Base-by-base conservation (phyloP, 2,329 filamentous ascomycete species). In the Fonsecaea erecta region DNA sequence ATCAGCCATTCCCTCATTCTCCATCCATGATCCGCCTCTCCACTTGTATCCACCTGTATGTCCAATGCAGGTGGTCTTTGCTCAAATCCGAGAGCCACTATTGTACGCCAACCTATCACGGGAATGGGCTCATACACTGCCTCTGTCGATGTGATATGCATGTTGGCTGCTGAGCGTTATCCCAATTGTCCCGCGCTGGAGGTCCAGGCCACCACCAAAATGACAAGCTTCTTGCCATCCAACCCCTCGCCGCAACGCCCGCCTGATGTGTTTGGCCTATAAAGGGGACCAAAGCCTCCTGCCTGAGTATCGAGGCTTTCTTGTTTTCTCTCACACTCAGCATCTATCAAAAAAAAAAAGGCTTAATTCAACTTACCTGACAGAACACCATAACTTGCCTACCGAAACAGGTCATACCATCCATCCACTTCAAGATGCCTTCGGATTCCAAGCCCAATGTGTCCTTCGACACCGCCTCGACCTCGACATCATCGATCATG, bases 401-500 rank as follows among this genome's bases (percentile, higher is more conserved):
- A 46, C 55, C 21, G 4, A 16, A 57, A 58, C 24, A 48, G 18
- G 5, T 12, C 34, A 16, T 34, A 8, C 34, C 4, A 34, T 8
- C 55, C 18, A n/a, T 12, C 6, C n/a, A n/a, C 14, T 2, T 14
- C 40, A 58, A 51, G 26, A 66, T 66, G 64, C 14, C 59, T 48
- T 60, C 64, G 30, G 46, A 66, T 28, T 40, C 46, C 14, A 66
- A 66, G 26, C 24, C 46, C 30, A 52, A 63, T 11, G 35, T n/a
- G 35, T 62, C 64, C 1, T 66, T 63, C 21, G 64, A 66, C 60
- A 35, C 60, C 11, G 48, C 55, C 37, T 66, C 64, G 30, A 63
- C 63, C 40, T 66, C 64, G 37, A 63, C 63, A 2, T 54, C 58
- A 21, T 66, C 64, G 4, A 46, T 66, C 60, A 60, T 62, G 59